Percentiles rank a stretch among this genome's conserved stretches.
Evolutionary conservation across 1,139 yeast genomes (phyloP).

Genomic region (Pichia sp.): DNA sequence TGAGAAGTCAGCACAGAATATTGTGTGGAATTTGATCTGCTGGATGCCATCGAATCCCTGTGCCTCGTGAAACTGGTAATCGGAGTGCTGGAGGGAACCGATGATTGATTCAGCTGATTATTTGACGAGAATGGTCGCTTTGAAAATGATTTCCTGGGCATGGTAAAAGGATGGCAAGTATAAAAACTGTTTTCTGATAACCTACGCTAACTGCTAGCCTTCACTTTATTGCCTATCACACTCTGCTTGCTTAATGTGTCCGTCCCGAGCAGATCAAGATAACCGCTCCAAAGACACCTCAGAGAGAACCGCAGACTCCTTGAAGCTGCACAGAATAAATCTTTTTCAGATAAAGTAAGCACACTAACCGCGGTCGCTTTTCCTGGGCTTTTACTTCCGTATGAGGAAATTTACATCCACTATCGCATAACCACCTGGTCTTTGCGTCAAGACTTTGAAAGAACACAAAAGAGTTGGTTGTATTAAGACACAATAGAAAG

Average conservation of each 20-base stretch:
- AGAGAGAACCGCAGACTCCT: background rate
- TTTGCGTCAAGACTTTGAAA: too few species aligned
- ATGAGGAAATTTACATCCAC: background rate
- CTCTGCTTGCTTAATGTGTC: background rate
- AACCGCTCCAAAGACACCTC: background rate
- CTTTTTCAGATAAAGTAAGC: constrained; percentile 1
- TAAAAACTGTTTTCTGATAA: background rate
- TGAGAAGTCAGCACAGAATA: constrained; percentile 29
- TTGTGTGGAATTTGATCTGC: constrained; percentile 14
- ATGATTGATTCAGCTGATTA: background rate
- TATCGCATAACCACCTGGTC: background rate
- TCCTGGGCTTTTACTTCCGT: background rate
- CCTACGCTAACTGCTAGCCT: background rate
- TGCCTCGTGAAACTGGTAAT: constrained; percentile 23
- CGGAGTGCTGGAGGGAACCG: background rate
- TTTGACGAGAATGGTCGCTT: background rate
- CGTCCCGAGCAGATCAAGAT: background rate
- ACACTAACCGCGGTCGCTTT: constrained; percentile 1
- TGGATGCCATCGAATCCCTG: constrained; percentile 42
- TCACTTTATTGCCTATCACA: background rate
- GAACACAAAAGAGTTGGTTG: background rate
- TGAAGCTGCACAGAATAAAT: background rate
- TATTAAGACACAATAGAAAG: background rate
- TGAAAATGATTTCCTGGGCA: background rate
- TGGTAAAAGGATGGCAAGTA: background rate